These are phyloP conservation scores for Capsicum rhomboideum DNA, from an alignment of 257 asterid genomes.

Conservation along the genomic window DNA sequence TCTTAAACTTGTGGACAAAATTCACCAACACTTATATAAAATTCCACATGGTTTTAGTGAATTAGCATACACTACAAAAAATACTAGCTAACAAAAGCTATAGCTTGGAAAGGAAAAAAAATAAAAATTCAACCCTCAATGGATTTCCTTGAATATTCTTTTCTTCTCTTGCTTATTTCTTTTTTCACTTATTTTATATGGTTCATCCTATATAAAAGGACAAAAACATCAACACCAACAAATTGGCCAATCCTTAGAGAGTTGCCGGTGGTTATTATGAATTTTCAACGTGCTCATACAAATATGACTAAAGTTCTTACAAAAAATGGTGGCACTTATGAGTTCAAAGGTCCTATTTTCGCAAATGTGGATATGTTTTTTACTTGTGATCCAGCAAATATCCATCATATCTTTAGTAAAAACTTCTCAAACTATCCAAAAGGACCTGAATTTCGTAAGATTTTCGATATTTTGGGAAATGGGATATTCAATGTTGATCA, in stretches of 20 bases:
- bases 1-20: background rate
- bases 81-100: background rate
- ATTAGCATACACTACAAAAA: background rate
- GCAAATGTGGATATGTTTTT: background rate
- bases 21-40: background rate
- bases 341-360: background rate
- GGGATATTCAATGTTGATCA: slow-evolving; percentile 1
- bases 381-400: background rate
- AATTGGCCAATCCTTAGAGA: background rate
- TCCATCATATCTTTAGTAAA: background rate
- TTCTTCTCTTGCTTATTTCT: background rate
- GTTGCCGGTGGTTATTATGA: background rate
- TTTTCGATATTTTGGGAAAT: background rate
- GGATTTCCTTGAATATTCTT: background rate
- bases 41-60: background rate
- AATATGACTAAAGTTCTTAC: background rate
- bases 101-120: background rate
- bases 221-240: background rate
- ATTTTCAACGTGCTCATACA: background rate
- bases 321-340: background rate
- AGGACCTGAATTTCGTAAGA: background rate
- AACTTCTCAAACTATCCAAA: slow-evolving; percentile 1
- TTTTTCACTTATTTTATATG: background rate
- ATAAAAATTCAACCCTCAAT: background rate
- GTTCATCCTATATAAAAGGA: background rate